Conservation (phyloP, 2,329 filamentous ascomycete genomes). For the Lachnellula occidentalis region DNA sequence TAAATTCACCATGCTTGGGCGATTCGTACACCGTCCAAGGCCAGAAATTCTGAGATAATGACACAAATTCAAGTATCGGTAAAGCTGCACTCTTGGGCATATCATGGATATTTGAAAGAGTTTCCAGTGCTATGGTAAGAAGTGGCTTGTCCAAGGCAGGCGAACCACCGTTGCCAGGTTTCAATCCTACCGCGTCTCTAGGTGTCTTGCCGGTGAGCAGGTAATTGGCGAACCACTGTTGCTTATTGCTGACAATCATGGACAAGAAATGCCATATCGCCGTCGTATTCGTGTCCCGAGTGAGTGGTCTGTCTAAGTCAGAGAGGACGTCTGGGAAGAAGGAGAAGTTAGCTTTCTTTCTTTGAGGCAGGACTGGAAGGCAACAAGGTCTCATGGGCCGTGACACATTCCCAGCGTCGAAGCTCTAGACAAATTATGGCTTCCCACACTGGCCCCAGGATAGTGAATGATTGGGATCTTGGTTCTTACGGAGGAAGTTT, state of each 20-base stretch:
- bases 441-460: too few relatives aligned
- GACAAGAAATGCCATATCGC: slow-evolving; percentile 82
- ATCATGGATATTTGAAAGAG: slow-evolving; percentile 59
- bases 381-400: too few relatives aligned
- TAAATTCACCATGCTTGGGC: slow-evolving; percentile 66
- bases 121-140: slow-evolving; percentile 66
- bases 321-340: slow-evolving; percentile 52
- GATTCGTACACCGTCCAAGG: slow-evolving; percentile 85
- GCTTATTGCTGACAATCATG: slow-evolving; percentile 77
- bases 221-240: slow-evolving; percentile 95
- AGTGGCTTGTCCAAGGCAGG: slow-evolving; percentile 53
- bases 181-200: slow-evolving; percentile 61
- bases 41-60: slow-evolving; percentile 89
- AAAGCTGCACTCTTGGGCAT: slow-evolving; percentile 62
- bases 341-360: too few relatives aligned
- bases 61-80: slow-evolving; percentile 79
- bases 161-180: slow-evolving; percentile 39
- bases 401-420: too few relatives aligned
- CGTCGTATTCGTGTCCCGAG: slow-evolving; percentile 57
- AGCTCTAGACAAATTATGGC: too few relatives aligned
- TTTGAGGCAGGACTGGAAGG: too few relatives aligned
- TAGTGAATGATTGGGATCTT: too few relatives aligned
- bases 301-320: slow-evolving; percentile 69
- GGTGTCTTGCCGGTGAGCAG: slow-evolving; percentile 84
- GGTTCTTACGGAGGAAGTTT: slow-evolving; percentile 58